Evolutionary conservation across 305 asterid genomes (phyloP).

Genomic region (Fraxinus latifolia): DNA sequence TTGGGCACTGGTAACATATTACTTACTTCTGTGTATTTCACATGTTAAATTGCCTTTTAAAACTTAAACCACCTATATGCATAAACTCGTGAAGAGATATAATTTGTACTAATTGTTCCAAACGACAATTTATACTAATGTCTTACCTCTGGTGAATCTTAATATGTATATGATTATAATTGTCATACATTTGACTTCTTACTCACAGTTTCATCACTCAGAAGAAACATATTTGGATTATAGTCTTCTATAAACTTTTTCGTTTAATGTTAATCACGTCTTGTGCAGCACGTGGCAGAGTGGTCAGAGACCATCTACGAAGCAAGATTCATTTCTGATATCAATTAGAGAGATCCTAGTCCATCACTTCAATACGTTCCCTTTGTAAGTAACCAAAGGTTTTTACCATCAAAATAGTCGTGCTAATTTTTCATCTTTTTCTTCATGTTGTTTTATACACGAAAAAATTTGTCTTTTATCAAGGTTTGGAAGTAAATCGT

Average conservation of each 20-base stretch:
- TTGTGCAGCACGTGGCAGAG: conserved; percentile 47
- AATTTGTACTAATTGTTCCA: neutral
- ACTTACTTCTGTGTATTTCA: neutral
- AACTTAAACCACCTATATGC: neutral
- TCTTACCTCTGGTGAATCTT: neutral
- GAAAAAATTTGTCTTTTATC: conserved; percentile 13
- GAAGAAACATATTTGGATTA: neutral
- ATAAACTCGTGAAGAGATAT: neutral
- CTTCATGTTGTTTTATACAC: conserved; percentile 16
- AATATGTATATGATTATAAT: neutral
- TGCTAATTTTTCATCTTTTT: conserved; percentile 2
- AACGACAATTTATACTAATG: neutral
- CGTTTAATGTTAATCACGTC: conserved; percentile 23
- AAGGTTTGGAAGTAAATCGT: conserved; percentile 36
- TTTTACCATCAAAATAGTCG: neutral
- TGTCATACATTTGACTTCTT: neutral
- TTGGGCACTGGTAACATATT: conserved; percentile 61
- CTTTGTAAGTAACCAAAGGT: conserved; percentile 46
- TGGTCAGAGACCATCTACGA: conserved; percentile 39
- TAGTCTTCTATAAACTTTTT: neutral
- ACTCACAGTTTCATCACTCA: neutral
- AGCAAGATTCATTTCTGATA: conserved; percentile 29
- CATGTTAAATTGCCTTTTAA: neutral
- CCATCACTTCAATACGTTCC: conserved; percentile 48
- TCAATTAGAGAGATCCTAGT: conserved; percentile 44